Evolutionary conservation across 2,329 filamentous ascomycete genomes (phyloP), one percentile per base, ranked within the genome.

Genomic region (Hypoxylon sp.): DNA sequence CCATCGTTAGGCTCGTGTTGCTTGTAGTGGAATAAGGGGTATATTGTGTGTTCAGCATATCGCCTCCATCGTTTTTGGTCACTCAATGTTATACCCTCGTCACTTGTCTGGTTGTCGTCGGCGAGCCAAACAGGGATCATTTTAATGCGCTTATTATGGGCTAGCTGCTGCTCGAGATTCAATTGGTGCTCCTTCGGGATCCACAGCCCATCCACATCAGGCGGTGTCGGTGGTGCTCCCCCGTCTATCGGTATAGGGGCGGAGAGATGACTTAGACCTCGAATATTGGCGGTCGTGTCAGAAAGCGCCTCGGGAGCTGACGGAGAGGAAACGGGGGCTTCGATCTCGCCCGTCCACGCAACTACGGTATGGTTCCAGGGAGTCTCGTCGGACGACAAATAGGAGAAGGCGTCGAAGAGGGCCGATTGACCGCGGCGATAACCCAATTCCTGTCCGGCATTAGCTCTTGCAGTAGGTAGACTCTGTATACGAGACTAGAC

Each of bases 21-120:
- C 82, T 97, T 97, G 85, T 98, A 98, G 81, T 98, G 95, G 78
- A 98, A 94, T 9, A 98, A 87, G 0, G 93, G 94, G 82, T 97
- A 98, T 29, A 98, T 85, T 75, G 97, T 93, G 77, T 94, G 90
- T 82, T 98, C 94, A 14, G 94, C 94, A 80, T 96, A 98, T 44
- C 92, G 88, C 71, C 94, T 88, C 95, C 96, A 98, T 71, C 94
- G 87, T 33, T 86, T 85, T 82, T 98, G 94, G 74, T 97, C 92
- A 74, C 91, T 92, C 71, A 98, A 84, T 39, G 88, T 84, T 57
- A 94, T 88, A 42, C 93, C 92, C 37, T 92, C 87, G 0, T 88
- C 85, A 48, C 81, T 79, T 5, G 88, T 86, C 71, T 95, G 92
- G 19, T 86, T 84, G 73, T 94, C 91, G 73, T 97, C 94, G 3